Evolutionary conservation across 2,329 filamentous ascomycete species (phyloP), one percentile per base, ranked within the genome.

Genomic region (Diatrype stigma): DNA sequence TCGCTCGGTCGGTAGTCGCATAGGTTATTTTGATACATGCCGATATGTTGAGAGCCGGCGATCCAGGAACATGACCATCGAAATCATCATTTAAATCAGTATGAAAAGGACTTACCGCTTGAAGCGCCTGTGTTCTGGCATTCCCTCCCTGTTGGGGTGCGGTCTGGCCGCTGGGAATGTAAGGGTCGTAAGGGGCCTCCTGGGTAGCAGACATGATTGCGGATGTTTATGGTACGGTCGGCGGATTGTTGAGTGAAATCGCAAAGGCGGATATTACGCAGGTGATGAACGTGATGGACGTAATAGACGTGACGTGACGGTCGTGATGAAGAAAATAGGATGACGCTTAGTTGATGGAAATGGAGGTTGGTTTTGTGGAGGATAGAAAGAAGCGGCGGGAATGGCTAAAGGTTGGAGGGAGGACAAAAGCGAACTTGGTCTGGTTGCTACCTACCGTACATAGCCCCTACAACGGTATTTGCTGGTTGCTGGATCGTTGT

Each of bases 101-200:
- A 53, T 45, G 55, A 51, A 58, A 52, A n/a, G 56, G 49, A 85
- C 89, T 78, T 87, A 96, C 90, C 74, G 86, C 87, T 82, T 96
- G 90, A 61, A 96, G 81, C 58, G 87, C 87, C 59, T 79, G 74
- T 49, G 80, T 77, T 69, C 81, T 72, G 54, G 71, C 70, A 68
- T 72, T 81, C 59, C 71, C 78, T 60, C 64, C 72, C 69, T 73
- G 70, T 60, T 70, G 69, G 60, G 67, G 62, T 52, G 71, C 70
- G 55, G 73, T 70, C 71, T 79, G 78, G 72, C 84, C 84, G 68
- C 81, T 83, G 67, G 90, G 90, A 71, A 93, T 92, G 75, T 94
- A 95, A 57, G 90, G 90, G 74, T 95, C 90, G 73, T 95, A 95
- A 61, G 89, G 89, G 67, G 79, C 73, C 52, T 80, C 76, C 60